Evolutionary conservation across 352 stramenopile species (phyloP).

Genomic region (Phytophthora tentaculata): DNA sequence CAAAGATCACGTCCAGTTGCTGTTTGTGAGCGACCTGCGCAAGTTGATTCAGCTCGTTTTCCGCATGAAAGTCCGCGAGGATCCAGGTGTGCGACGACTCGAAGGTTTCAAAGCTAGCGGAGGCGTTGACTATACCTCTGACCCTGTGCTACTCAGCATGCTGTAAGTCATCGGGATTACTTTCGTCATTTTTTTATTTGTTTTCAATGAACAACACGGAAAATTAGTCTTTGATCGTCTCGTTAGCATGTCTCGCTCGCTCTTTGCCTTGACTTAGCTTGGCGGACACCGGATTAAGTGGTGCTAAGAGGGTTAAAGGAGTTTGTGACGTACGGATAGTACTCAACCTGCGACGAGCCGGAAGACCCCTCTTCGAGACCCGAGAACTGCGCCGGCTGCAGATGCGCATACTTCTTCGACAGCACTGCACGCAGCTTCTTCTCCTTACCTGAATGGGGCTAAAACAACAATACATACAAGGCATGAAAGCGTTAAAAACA

Average conservation of each 20-base stretch:
- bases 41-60: slow-evolving; percentile 77
- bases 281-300: slow-evolving; percentile 19
- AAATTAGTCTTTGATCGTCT: slow-evolving; percentile 20
- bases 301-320: slow-evolving; percentile 70
- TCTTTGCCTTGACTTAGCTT: slow-evolving; percentile 7
- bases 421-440: slow-evolving; percentile 85
- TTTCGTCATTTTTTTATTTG: slow-evolving; percentile 29
- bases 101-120: slow-evolving; percentile 5
- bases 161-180: slow-evolving; percentile 34
- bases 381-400: slow-evolving; percentile 86
- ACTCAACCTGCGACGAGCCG: slow-evolving; percentile 68
- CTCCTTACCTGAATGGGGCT: slow-evolving; percentile 81
- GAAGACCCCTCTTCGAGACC: slow-evolving; percentile 74
- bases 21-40: slow-evolving; percentile 76
- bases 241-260: slow-evolving; percentile 10
- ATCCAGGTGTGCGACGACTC: slow-evolving; percentile 30
- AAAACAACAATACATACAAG: not conserved
- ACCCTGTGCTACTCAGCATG: slow-evolving; percentile 55
- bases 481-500: not conserved
- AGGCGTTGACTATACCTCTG: slow-evolving; percentile 30
- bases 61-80: slow-evolving; percentile 60
- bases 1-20: slow-evolving; percentile 50
- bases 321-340: slow-evolving; percentile 87
- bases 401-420: slow-evolving; percentile 85
- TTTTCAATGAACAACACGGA: slow-evolving; percentile 26